phyloP scores from a whole-genome alignment of 805 yeast genomes.

The Candida dendrica region DNA sequence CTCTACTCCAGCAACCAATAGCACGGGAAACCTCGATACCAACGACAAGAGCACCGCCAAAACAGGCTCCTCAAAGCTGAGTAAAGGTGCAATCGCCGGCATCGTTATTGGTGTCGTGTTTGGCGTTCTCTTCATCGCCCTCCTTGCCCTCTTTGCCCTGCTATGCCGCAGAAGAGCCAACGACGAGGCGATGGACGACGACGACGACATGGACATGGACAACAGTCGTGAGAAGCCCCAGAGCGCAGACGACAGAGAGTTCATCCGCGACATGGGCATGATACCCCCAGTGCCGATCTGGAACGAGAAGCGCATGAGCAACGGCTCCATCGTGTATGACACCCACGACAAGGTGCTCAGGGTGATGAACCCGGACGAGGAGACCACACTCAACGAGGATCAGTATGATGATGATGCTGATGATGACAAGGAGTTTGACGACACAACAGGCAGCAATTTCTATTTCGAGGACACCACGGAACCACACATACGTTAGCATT shows the following conservation, averaged over 20 bases:
- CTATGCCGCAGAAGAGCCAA: constrained; percentile 31
- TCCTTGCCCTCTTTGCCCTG: constrained; percentile 33
- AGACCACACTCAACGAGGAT: constrained; percentile 5
- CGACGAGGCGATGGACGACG: constrained; percentile 34
- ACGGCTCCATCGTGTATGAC: constrained; percentile 45
- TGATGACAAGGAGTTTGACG: not conserved
- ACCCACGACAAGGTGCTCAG: constrained; percentile 38
- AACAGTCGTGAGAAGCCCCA: not conserved
- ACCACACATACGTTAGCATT: no score
- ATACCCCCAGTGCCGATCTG: constrained; percentile 8
- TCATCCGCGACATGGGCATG: constrained; percentile 1
- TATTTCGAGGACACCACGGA: no score
- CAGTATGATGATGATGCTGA: not conserved
- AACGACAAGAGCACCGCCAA: not conserved
- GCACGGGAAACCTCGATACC: not conserved
- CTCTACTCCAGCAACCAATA: constrained; percentile 1
- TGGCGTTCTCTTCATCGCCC: constrained; percentile 34
- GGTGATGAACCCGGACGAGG: constrained; percentile 40
- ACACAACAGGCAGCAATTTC: no score
- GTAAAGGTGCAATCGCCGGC: constrained; percentile 52
- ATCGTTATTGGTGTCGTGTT: constrained; percentile 47
- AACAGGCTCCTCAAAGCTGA: not conserved
- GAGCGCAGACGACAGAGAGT: not conserved
- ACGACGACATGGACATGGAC: not conserved
- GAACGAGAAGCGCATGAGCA: constrained; percentile 39